These are phyloP conservation scores for Lasiosphaeris hirsuta DNA, from an alignment of 495 filamentous ascomycete genomes.

Conservation along the genomic window DNA sequence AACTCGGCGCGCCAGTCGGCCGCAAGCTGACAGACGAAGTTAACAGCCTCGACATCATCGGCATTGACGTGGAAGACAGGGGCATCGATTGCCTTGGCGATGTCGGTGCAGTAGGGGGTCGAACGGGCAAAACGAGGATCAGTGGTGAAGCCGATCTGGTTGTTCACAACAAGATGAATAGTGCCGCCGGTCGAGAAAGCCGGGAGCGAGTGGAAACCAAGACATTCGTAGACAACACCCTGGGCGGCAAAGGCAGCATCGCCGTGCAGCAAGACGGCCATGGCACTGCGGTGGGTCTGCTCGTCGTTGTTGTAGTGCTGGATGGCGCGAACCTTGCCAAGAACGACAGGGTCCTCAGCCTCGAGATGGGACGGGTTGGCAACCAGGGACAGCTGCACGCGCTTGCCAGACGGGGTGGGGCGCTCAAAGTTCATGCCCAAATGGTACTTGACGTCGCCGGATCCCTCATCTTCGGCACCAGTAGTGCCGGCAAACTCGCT, in stretches of 20 bases:
- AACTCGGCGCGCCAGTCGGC: constrained; percentile 97
- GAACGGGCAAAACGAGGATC: constrained; percentile 96
- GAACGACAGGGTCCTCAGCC: constrained; percentile 95
- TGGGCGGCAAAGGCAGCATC: constrained; percentile 96
- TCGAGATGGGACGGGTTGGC: constrained; percentile 98
- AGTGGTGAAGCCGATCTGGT: constrained; percentile 99
- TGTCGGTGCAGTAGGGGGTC: constrained; percentile 97
- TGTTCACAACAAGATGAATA: constrained; percentile 96
- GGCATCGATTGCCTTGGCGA: constrained; percentile 96
- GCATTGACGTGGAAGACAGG: constrained; percentile 99
- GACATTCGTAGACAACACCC: constrained; percentile 96
- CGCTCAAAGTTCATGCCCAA: constrained; percentile 99
- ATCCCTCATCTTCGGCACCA: constrained; percentile 90
- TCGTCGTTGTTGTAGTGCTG: constrained; percentile 99
- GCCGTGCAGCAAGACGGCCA: constrained; percentile 94
- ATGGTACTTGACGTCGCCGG: constrained; percentile 99
- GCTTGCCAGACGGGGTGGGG: constrained; percentile 95
- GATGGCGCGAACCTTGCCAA: constrained; percentile 95
- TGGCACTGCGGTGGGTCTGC: constrained; percentile 77
- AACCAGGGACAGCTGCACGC: constrained; percentile 94
- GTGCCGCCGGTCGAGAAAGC: constrained; percentile 96
- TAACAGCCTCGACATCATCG: constrained; percentile 96
- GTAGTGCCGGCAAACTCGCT: constrained; percentile 91
- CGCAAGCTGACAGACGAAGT: constrained; percentile 95
- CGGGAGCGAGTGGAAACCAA: constrained; percentile 93